Evolutionary conservation across 805 yeast genomes (phyloP).

Genomic region (Saturnispora gosingensis): DNA sequence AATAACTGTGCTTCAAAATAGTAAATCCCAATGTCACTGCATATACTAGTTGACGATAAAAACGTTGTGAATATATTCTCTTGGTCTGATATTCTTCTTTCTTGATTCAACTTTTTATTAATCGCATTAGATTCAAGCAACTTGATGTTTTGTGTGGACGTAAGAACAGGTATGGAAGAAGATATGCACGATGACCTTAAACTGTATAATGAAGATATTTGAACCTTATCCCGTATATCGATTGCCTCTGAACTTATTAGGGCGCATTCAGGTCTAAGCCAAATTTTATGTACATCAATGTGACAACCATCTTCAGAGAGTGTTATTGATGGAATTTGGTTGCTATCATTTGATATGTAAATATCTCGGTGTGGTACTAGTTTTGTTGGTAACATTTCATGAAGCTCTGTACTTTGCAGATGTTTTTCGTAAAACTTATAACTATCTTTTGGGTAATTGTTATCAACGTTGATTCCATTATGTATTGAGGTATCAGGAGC

Average conservation of each 20-base stretch:
- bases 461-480: not conserved
- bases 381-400: not conserved
- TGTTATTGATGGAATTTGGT: not conserved
- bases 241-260: conserved; percentile 1
- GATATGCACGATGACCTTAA: conserved; percentile 3
- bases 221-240: conserved; percentile 3
- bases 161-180: not conserved
- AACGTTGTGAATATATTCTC: conserved; percentile 1
- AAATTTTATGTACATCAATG: not conserved
- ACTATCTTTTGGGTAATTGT: not conserved
- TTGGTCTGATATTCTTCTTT: conserved; percentile 3
- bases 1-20: conserved; percentile 2
- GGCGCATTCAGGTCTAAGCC: conserved; percentile 3
- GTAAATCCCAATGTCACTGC: not conserved
- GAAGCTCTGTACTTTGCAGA: not conserved
- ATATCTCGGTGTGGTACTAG: conserved; percentile 6
- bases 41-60: not conserved
- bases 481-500: not conserved
- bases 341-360: not conserved
- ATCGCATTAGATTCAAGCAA: conserved; percentile 1
- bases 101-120: conserved; percentile 1
- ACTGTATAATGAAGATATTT: conserved; percentile 3
- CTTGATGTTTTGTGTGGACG: conserved; percentile 1
- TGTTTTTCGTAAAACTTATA: not conserved
- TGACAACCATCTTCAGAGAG: not conserved